Percentiles rank a stretch among this genome's conserved stretches.
Conservation (phyloP, 257 asterid genomes). For the Mitragyna speciosa region DNA sequence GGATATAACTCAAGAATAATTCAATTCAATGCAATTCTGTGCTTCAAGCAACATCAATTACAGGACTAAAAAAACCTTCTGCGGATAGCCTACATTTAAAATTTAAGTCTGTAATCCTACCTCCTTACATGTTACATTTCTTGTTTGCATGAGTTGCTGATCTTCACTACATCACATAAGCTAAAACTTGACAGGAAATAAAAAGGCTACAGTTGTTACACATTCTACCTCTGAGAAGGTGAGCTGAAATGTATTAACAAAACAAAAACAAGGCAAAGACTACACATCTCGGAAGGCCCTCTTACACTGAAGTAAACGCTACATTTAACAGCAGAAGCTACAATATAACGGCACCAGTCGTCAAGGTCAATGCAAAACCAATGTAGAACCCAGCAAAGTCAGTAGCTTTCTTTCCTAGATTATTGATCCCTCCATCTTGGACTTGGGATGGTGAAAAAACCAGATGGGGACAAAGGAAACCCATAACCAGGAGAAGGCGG, state of each 20-base stretch:
- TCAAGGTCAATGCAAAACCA: conserved; percentile 27
- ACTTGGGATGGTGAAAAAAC: conserved; percentile 65
- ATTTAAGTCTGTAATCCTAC: conserved; percentile 16
- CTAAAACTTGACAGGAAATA: conserved; percentile 14
- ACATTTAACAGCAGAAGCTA: conserved; percentile 32
- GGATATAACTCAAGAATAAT: conserved; percentile 1
- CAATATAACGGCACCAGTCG: conserved; percentile 18
- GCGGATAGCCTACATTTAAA: conserved; percentile 6
- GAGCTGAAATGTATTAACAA: conserved; percentile 28
- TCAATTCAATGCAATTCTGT: background rate
- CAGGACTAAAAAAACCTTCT: conserved; percentile 9
- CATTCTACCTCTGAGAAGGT: conserved; percentile 16
- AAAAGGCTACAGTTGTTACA: conserved; percentile 24
- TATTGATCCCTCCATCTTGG: conserved; percentile 88
- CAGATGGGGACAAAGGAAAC: conserved; percentile 81
- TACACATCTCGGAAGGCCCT: conserved; percentile 23
- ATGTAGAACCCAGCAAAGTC: conserved; percentile 27
- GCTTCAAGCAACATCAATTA: conserved; percentile 6
- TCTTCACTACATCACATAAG: conserved; percentile 21
- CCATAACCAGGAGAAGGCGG: conserved; percentile 93
- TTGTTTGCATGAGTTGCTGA: conserved; percentile 16
- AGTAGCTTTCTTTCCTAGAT: conserved; percentile 34
- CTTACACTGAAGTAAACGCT: conserved; percentile 32
- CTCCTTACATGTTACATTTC: conserved; percentile 13
- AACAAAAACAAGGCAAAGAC: conserved; percentile 22